phyloP scores from a whole-genome alignment of 2,329 filamentous ascomycete species.

The Cercospora sp. region DNA sequence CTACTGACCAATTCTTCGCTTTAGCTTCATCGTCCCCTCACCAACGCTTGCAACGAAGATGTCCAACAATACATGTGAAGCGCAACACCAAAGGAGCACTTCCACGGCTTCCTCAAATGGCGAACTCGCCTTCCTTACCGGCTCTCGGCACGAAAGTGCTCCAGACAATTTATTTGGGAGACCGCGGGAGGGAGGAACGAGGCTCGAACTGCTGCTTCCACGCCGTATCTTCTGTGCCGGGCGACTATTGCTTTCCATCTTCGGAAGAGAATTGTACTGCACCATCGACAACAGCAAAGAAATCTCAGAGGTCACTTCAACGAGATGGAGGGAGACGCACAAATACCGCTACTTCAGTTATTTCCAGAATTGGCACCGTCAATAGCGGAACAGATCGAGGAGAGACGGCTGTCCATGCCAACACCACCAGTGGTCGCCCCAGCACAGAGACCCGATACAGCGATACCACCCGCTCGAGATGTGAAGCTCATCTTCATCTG shows the following conservation, averaged over 20 bases:
- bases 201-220: neutral
- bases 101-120: neutral
- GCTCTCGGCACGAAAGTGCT: neutral
- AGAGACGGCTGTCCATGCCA: neutral
- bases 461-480: neutral
- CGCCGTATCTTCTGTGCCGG: neutral
- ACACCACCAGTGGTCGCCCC: neutral
- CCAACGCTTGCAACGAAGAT: neutral
- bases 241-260: neutral
- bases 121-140: neutral
- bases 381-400: neutral
- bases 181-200: neutral
- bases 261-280: neutral
- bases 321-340: neutral
- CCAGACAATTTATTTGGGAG: neutral
- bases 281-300: neutral
- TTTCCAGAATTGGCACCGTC: neutral
- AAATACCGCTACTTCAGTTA: neutral
- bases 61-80: neutral
- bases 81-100: neutral
- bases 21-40: neutral
- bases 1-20: neutral
- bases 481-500: neutral
- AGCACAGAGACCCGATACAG: neutral
- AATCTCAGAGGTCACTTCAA: neutral